A percentile compares a stretch with the other conserved stretches of the same genome.
Evolutionary conservation across 1,284 basidiomycete genomes (phyloP).

Genomic region (Ceratorhiza oryzae-sativae): DNA sequence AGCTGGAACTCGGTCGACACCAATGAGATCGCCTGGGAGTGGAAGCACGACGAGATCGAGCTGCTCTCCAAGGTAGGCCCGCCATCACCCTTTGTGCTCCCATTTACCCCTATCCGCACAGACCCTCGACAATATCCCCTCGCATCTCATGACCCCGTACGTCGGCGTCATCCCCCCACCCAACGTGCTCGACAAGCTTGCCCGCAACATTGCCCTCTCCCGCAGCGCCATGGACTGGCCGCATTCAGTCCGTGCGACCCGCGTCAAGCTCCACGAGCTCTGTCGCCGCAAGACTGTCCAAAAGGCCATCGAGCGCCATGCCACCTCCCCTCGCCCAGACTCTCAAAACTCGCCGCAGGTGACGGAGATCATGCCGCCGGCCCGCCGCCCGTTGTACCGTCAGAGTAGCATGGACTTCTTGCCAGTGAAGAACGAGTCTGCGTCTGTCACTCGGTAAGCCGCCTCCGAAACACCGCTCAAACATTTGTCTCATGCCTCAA

Average conservation of each 20-base stretch:
- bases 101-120: constrained; percentile 48
- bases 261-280: constrained; percentile 77
- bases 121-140: constrained; percentile 82
- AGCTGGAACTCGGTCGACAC: constrained; percentile 75
- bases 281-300: constrained; percentile 54
- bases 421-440: constrained; percentile 61
- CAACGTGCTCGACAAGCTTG: constrained; percentile 82
- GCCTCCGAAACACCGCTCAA: constrained; percentile 59
- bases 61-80: constrained; percentile 66
- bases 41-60: constrained; percentile 73
- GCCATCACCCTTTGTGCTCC: constrained; percentile 6
- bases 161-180: constrained; percentile 78
- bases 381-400: constrained; percentile 63
- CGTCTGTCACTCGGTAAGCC: constrained; percentile 69
- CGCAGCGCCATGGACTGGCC: constrained; percentile 71
- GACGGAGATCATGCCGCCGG: background rate
- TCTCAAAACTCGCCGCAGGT: constrained; percentile 8
- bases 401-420: constrained; percentile 88
- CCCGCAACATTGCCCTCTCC: constrained; percentile 70
- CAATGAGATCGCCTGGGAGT: constrained; percentile 67
- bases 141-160: constrained; percentile 80
- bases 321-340: background rate
- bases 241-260: constrained; percentile 77
- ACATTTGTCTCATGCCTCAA: constrained; percentile 38
- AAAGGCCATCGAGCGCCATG: constrained; percentile 31